Percentiles rank a stretch among this genome's conserved stretches.
These are phyloP conservation scores for Fusarium nodosum DNA, from an alignment of 2,329 filamentous ascomycete genomes.

Conservation along the genomic window DNA sequence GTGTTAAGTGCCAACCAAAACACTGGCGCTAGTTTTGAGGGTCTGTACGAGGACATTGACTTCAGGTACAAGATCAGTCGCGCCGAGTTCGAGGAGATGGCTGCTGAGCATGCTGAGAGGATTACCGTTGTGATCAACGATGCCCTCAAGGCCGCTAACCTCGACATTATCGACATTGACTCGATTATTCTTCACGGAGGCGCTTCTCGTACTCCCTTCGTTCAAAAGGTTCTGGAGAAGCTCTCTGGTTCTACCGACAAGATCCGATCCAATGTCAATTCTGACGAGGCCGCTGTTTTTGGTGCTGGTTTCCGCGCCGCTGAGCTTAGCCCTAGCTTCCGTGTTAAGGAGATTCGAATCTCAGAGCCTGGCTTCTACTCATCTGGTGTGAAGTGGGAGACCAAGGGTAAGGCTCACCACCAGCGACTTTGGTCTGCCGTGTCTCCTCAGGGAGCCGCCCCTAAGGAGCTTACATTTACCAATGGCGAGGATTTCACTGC, in stretches of 20 bases:
- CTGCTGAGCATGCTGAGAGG: conserved; percentile 75
- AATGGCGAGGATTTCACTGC: conserved; percentile 86
- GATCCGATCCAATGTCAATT: conserved; percentile 93
- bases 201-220: conserved; percentile 89
- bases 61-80: conserved; percentile 92
- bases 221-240: conserved; percentile 88
- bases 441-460: conserved; percentile 78
- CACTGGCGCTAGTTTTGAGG: conserved; percentile 84
- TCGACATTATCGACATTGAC: conserved; percentile 82
- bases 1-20: conserved; percentile 94
- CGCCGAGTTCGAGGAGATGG: conserved; percentile 83
- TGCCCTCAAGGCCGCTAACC: conserved; percentile 79
- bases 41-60: conserved; percentile 90
- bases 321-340: conserved; percentile 92
- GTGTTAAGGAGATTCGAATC: conserved; percentile 94
- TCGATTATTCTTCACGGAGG: conserved; percentile 96
- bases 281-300: conserved; percentile 95
- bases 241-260: conserved; percentile 79
- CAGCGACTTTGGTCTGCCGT: conserved; percentile 87
- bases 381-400: conserved; percentile 80
- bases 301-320: conserved; percentile 96
- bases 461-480: conserved; percentile 88
- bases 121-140: conserved; percentile 78
- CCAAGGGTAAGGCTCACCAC: conserved; percentile 75
- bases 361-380: conserved; percentile 82